Percentiles rank a stretch among this genome's conserved stretches.
Evolutionary conservation across 1,284 basidiomycete genomes (phyloP).

Genomic region (Anthracocystis walkeri): DNA sequence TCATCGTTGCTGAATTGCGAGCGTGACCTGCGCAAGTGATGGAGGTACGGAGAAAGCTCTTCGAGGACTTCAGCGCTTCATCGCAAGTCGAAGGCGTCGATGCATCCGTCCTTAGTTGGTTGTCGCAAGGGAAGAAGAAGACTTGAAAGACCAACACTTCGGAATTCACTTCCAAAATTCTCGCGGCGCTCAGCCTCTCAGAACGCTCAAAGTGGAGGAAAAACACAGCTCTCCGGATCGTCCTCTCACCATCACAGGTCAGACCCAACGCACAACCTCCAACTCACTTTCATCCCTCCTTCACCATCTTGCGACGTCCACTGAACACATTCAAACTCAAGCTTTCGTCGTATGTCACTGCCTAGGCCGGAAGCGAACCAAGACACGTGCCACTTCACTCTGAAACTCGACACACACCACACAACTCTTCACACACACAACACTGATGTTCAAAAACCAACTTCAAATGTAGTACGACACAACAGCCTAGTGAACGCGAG

Average conservation of each 20-base stretch:
- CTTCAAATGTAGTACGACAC: not conserved
- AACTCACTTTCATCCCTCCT: not conserved
- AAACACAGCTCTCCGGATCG: not conserved
- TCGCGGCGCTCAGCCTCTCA: not conserved
- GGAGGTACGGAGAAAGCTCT: not conserved
- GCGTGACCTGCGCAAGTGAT: no score
- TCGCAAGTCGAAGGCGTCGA: not conserved
- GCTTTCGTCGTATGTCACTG: not conserved
- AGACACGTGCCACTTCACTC: not conserved
- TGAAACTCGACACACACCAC: not conserved
- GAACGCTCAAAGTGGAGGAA: conserved; percentile 2
- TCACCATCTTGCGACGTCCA: not conserved
- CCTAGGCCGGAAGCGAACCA: no score
- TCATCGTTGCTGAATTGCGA: conserved; percentile 74
- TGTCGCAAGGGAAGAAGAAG: not conserved
- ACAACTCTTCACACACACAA: not conserved
- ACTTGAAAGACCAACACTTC: not conserved
- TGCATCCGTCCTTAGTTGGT: not conserved
- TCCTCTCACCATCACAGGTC: not conserved
- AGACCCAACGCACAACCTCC: not conserved
- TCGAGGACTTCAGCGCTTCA: not conserved
- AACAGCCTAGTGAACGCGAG: conserved; percentile 23
- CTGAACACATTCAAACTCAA: not conserved
- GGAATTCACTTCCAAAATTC: not conserved
- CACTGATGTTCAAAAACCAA: not conserved